Base-by-base conservation (phyloP, 2,329 filamentous ascomycete species). In the Trichoderma polysporum region DNA sequence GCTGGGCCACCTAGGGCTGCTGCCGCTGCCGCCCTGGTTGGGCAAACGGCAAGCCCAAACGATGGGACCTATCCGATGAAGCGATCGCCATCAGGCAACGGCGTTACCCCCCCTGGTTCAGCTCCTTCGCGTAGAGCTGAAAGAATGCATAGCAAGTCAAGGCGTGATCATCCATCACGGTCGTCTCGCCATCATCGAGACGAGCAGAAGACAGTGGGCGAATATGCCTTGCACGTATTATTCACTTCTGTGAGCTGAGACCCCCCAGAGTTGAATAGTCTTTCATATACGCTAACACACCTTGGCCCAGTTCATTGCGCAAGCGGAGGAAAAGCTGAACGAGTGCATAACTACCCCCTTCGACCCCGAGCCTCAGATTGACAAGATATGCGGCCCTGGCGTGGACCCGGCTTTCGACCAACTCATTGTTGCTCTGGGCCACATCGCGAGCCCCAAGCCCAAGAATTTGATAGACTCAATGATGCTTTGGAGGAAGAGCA, bases 401-500 rank as follows among this genome's bases (percentile, higher is more conserved):
- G 91, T 91, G 47, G 95, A 99, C 76, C 86, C 90, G 1, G 88
- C 88, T 12, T 99, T 99, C 76, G 95, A 99, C 78, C 94, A 98
- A 79, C 87, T 97, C 73, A 96, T 99, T 70, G 89, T 90, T 31
- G 95, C 96, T 17, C 84, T 99, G 45, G 95, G 95, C 3, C 94
- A 98, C 76, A 97, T 99, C 74, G 93, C 94, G 62, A 91, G 93
- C 68, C 91, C 94, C 71, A 97, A 96, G 75, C 96, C 96, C 5
- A 98, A 97, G 76, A 92, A 93, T 5, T 81, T 99, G 60, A 97
- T 99, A 74, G 95, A 99, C 78, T 94, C 92, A 22, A 93, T 99
- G 77, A 99, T 99, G 92, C 86, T 97, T 35, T 99, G 95, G 95
- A 89, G 95, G 66, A 98, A 97, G 79, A 92, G 88, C 70, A 98